phyloP scores from a whole-genome alignment of 2,329 filamentous ascomycete species.

The Botrytis deweyae region DNA sequence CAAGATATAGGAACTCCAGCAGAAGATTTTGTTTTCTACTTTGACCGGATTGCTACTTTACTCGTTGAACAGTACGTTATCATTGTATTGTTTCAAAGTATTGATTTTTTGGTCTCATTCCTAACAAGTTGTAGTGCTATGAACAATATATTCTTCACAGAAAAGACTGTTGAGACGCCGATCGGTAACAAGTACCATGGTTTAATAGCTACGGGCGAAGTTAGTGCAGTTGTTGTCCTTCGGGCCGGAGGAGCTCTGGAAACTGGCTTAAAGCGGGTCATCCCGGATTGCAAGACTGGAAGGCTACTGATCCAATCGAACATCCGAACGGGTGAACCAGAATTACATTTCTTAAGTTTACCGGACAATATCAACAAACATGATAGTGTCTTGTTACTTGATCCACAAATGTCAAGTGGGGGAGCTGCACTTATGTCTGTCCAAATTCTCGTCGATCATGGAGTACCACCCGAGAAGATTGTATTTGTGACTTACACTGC shows the following conservation, averaged over 20 bases:
- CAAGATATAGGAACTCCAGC: slow-evolving; percentile 74
- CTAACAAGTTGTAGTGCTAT: slow-evolving; percentile 57
- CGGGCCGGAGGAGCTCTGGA: slow-evolving; percentile 88
- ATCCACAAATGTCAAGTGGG: slow-evolving; percentile 92
- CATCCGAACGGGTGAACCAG: slow-evolving; percentile 80
- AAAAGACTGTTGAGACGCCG: slow-evolving; percentile 67
- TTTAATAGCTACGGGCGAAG: slow-evolving; percentile 66
- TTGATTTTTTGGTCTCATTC: not conserved
- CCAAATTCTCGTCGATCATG: slow-evolving; percentile 91
- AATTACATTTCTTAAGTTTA: slow-evolving; percentile 85
- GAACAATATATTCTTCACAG: slow-evolving; percentile 71
- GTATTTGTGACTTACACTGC: slow-evolving; percentile 93
- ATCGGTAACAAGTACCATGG: slow-evolving; percentile 69
- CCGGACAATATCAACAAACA: slow-evolving; percentile 71
- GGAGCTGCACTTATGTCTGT: slow-evolving; percentile 89
- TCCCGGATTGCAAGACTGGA: slow-evolving; percentile 89
- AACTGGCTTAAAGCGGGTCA: slow-evolving; percentile 81
- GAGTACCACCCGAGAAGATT: slow-evolving; percentile 78
- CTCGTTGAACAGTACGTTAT: slow-evolving; percentile 70
- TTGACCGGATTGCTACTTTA: slow-evolving; percentile 82
- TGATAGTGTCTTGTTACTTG: slow-evolving; percentile 80
- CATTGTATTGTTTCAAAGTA: not conserved
- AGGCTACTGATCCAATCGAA: slow-evolving; percentile 90
- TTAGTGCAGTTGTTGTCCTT: slow-evolving; percentile 84
- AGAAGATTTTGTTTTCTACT: slow-evolving; percentile 97